Evolutionary conservation across 2,329 filamentous ascomycete species (phyloP).

Genomic region (Epicoccum sorghinum): DNA sequence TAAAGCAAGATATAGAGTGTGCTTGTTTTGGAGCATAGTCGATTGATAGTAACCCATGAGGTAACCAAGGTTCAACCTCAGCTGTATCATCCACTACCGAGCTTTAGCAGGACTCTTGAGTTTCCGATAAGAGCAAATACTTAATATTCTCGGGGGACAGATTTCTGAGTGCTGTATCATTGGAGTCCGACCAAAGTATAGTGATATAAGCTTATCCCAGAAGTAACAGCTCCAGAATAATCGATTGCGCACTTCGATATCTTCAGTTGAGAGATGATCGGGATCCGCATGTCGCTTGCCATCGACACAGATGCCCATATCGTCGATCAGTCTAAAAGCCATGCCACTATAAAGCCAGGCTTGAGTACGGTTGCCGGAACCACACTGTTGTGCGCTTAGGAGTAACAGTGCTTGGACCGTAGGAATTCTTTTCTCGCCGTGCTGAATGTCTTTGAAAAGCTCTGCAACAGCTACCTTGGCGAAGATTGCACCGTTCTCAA

Average conservation of each 20-base stretch:
- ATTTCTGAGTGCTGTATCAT: neutral
- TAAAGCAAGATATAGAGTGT: neutral
- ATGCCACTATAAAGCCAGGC: slow-evolving; percentile 2
- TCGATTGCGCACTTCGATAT: neutral
- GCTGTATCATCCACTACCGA: neutral
- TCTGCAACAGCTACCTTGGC: neutral
- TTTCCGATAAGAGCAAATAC: neutral
- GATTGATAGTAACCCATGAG: neutral
- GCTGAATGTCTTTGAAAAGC: neutral
- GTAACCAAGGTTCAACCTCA: neutral
- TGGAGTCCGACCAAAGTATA: neutral
- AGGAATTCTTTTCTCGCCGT: neutral
- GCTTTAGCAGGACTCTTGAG: neutral
- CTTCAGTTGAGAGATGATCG: neutral
- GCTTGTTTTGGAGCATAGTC: neutral
- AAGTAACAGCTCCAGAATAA: slow-evolving; percentile 1
- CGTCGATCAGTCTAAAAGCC: neutral
- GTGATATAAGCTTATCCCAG: neutral
- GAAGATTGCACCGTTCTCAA: neutral
- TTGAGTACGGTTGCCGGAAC: neutral
- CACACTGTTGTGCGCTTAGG: neutral
- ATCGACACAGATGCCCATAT: slow-evolving; percentile 1
- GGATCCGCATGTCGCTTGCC: neutral
- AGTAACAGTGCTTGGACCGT: neutral
- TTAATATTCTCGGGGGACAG: neutral